phyloP scores from a whole-genome alignment of 1,284 basidiomycete species.

The Thecaphora thlaspeos region DNA sequence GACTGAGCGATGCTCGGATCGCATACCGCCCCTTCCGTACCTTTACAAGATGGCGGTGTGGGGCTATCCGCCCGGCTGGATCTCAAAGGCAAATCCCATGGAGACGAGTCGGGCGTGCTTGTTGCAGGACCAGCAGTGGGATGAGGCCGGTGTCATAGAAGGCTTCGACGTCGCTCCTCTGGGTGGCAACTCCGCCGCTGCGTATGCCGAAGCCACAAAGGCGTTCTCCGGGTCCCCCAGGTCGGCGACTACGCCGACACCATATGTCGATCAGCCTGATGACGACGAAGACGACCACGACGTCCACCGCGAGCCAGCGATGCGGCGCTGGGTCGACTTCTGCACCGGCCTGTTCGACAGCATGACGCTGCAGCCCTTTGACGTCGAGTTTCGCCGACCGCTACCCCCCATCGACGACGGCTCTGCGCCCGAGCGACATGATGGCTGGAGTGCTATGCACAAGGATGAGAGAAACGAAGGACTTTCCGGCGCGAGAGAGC shows the following conservation, averaged over 20 bases:
- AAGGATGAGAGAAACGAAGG: neutral
- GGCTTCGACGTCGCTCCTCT: constrained; percentile 10
- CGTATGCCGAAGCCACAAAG: neutral
- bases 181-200: neutral
- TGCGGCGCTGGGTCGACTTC: constrained; percentile 19
- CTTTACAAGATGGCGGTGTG: constrained; percentile 18
- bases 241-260: too few species aligned
- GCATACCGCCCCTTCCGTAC: too few species aligned
- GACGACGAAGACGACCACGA: neutral
- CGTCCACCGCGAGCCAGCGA: neutral
- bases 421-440: neutral
- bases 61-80: constrained; percentile 26
- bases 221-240: neutral
- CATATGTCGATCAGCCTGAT: too few species aligned
- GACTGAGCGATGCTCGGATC: too few species aligned
- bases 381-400: constrained; percentile 10
- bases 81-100: constrained; percentile 10
- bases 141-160: constrained; percentile 5
- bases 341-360: constrained; percentile 20
- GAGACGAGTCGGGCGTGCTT: constrained; percentile 8
- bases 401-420: constrained; percentile 7
- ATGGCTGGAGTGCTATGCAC: neutral
- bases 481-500: neutral
- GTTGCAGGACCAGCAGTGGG: constrained; percentile 14
- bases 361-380: constrained; percentile 13